Conservation (phyloP, 495 filamentous ascomycete species). For the Penicilliopsis zonata region DNA sequence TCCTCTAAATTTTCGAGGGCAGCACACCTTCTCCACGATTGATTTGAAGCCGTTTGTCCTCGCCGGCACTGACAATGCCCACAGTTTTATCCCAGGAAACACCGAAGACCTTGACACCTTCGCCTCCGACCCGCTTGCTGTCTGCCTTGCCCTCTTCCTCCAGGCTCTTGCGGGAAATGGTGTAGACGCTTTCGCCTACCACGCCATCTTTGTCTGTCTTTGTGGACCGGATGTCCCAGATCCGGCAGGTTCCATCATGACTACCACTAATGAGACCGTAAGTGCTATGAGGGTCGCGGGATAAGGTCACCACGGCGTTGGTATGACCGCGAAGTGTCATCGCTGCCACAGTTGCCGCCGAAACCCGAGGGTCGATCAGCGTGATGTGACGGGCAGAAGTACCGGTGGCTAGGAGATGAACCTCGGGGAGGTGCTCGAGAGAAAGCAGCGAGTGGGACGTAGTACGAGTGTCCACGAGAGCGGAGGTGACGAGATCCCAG, state of each 20-base stretch:
- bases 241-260: slow-evolving; percentile 78
- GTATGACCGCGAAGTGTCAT: slow-evolving; percentile 85
- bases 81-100: slow-evolving; percentile 75
- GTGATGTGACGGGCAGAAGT: slow-evolving; percentile 80
- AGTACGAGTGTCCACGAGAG: slow-evolving; percentile 64
- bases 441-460: slow-evolving; percentile 73
- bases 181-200: slow-evolving; percentile 71
- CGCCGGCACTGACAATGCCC: slow-evolving; percentile 83
- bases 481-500: slow-evolving; percentile 73
- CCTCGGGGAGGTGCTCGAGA: slow-evolving; percentile 52
- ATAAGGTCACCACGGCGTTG: slow-evolving; percentile 66
- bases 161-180: slow-evolving; percentile 60
- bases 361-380: slow-evolving; percentile 74
- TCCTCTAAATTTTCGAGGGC: slow-evolving; percentile 22
- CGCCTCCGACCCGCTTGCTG: slow-evolving; percentile 48
- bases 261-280: slow-evolving; percentile 72
- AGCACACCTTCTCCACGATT: slow-evolving; percentile 52
- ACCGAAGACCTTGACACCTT: slow-evolving; percentile 81
- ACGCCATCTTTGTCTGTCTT: slow-evolving; percentile 52
- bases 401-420: slow-evolving; percentile 70
- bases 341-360: slow-evolving; percentile 57
- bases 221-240: slow-evolving; percentile 82
- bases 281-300: slow-evolving; percentile 57
- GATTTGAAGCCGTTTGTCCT: slow-evolving; percentile 88
- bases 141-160: slow-evolving; percentile 36